Base-by-base conservation (phyloP, 2,329 filamentous ascomycete genomes). In the Fusarium burgessii region DNA sequence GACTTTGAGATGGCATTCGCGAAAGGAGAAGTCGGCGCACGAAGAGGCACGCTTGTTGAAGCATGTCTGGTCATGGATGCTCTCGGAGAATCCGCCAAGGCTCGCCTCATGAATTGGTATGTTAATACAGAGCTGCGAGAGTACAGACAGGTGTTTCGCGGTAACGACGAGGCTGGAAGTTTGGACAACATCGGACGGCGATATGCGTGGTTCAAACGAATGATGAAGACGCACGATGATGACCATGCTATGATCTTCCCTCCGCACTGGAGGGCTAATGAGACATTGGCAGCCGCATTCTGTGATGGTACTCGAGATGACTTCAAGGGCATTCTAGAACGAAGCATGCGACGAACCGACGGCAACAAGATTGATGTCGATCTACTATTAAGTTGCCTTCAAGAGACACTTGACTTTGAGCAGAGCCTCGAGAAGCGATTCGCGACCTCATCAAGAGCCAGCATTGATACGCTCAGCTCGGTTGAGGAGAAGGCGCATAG, bases 361-460 rank as follows among this genome's bases (percentile, higher is more conserved):
- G 93, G 93, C 4, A 91, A 90, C 80, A 92, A 91, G 65, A 87
- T 98, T 45, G 95, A 98, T 78, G 95, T 98, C 71, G 95, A 97
- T 76, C 83, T 98, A 51, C 83, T 98, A 36, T 86, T 98, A 25
- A 93, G 91, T 38, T 98, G 95, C 79, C 82, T 98, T 71, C 95
- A 98, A 77, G 95, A 98, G 80, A 99, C 96, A 0, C 89, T 99
- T 74, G 94, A 99, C 78, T 99, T 99, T 79, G 96, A 99, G 81
- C 95, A 98, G 78, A 92, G 89, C 63, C 85, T 99, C 15, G 96
- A 99, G 80, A 90, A 90, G 69, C 90, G 92, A 13, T 98, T 98
- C 78, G 88, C 91, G 3, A 91, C 85, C 65, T 88, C 90, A 77
- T 84, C 92, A 40, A 89, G 93, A 62, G 90, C 91, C 18, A 98